Evolutionary conservation across 2,329 filamentous ascomycete genomes (phyloP), one percentile per base, ranked within the genome.

Genomic region (Hyphodiscus sp.): DNA sequence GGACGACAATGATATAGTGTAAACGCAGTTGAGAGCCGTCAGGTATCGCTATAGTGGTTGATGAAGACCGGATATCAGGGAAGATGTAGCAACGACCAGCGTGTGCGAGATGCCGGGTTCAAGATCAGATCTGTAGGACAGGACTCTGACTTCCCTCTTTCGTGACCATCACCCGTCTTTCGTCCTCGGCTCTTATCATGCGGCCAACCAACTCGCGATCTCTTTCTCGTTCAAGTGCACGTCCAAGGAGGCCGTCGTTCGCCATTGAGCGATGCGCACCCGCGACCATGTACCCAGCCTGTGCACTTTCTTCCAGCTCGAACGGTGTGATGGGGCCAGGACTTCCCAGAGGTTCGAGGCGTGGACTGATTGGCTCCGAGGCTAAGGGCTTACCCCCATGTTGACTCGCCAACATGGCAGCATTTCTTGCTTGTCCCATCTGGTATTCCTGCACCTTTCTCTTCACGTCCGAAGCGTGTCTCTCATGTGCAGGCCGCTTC

Each of bases 311-410:
- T 41, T 75, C 74, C 7, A 85, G 66, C 18, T 81, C 78, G 73
- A 84, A 81, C 1, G 81, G 81, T 1, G 81, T 84, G 15, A 84
- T 80, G 0, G 80, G 80, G 0, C 80, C 80, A 0, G 80, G 80
- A 54, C 80, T 82, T 2, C 79, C 78, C 11, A 81, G 63, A 0
- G 81, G 81, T 43, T 68, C 65, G 6, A 84, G 68, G 26, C 74
- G 68, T 1, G 78, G 78, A 1, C 76, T 77, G 15, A 64, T 52
- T 1, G 81, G 81, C 51, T 76, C 79, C 46, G 62, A 61, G 23
- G 11, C 44, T 49, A 50, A 20, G 16, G 51, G 20, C 41, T 42
- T 26, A 26, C 65, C 64, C 9, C 66, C 58, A 9, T 66, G 68
- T 19, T 73, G 68, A 41, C 49, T 50, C n/a, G 57, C 47, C 2